Evolutionary conservation across 2,329 filamentous ascomycete species (phyloP).

Genomic region (Aspergillus alliaceus): DNA sequence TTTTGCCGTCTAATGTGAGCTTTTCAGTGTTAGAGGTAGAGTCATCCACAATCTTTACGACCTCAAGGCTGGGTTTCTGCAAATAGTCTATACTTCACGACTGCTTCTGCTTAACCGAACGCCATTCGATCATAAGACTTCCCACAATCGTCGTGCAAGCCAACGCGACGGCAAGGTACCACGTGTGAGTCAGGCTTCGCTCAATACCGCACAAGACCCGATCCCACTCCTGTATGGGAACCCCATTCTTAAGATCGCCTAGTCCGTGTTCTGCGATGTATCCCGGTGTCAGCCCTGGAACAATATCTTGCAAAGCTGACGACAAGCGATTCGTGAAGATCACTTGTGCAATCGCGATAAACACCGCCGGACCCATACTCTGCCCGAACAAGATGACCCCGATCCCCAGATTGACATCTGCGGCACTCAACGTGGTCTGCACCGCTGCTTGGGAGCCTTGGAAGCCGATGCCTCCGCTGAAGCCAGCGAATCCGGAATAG

Average conservation of each 20-base stretch:
- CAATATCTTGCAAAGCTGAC: slow-evolving; percentile 10
- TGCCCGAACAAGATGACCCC: slow-evolving; percentile 38
- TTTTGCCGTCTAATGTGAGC: too few species aligned
- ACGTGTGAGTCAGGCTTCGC: slow-evolving; percentile 19
- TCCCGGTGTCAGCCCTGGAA: slow-evolving; percentile 13
- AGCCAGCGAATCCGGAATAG: slow-evolving; percentile 28
- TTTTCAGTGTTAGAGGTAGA: too few species aligned
- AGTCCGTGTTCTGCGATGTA: slow-evolving; percentile 19
- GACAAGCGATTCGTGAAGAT: slow-evolving; percentile 52
- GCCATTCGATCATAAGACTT: slow-evolving; percentile 26
- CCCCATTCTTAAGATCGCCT: slow-evolving; percentile 15
- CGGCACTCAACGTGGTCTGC: slow-evolving; percentile 26
- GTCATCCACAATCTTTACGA: too few species aligned
- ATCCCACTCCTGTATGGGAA: slow-evolving; percentile 10
- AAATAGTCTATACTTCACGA: too few species aligned
- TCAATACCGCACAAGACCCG: slow-evolving; percentile 22
- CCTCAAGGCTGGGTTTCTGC: too few species aligned
- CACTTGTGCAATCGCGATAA: slow-evolving; percentile 54
- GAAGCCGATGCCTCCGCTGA: slow-evolving; percentile 34
- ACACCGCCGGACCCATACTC: slow-evolving; percentile 45
- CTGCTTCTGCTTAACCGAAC: slow-evolving; percentile 26
- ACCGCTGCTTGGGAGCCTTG: slow-evolving; percentile 29
- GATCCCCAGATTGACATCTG: slow-evolving; percentile 28
- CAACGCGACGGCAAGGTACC: slow-evolving; percentile 24
- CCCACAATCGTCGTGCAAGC: slow-evolving; percentile 24